Percentiles rank a stretch among this genome's conserved stretches.
Conservation (phyloP, 148 eudicot species). For the Limonium bicolor region DNA sequence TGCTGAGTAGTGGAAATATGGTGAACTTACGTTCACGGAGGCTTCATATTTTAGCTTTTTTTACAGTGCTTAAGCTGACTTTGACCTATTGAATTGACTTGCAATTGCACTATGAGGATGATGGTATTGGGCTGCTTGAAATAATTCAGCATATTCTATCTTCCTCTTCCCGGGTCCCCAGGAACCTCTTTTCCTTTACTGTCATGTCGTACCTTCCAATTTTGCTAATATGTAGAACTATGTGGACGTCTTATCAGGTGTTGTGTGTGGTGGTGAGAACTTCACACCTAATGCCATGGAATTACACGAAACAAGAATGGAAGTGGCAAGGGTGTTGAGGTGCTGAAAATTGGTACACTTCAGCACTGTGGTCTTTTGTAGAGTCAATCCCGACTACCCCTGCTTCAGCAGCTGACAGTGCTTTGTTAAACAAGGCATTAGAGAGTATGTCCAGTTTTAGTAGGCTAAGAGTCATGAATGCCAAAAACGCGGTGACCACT, state of each 20-base stretch:
- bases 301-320: slow-evolving; percentile 19
- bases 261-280: slow-evolving; percentile 18
- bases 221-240: slow-evolving; percentile 34
- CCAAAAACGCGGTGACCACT: slow-evolving; percentile 18
- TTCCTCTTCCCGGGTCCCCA: too few species aligned
- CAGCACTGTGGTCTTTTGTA: slow-evolving; percentile 68
- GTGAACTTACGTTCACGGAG: too few species aligned
- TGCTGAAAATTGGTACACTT: slow-evolving; percentile 40
- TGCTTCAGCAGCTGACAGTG: slow-evolving; percentile 81
- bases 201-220: too few species aligned
- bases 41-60: too few species aligned
- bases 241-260: slow-evolving; percentile 69
- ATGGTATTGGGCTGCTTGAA: too few species aligned
- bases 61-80: too few species aligned
- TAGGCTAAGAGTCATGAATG: slow-evolving; percentile 24
- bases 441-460: slow-evolving; percentile 73
- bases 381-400: slow-evolving; percentile 88
- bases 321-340: slow-evolving; percentile 14
- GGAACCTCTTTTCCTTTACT: too few species aligned
- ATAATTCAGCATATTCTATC: too few species aligned
- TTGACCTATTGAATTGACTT: too few species aligned
- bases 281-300: slow-evolving; percentile 14
- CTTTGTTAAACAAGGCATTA: slow-evolving; percentile 53
- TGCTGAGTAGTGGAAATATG: too few species aligned
- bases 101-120: too few species aligned